Evolutionary conservation across 192 early-diverging fungal genomes (phyloP).

Genomic region (Umbelopsis vinacea): DNA sequence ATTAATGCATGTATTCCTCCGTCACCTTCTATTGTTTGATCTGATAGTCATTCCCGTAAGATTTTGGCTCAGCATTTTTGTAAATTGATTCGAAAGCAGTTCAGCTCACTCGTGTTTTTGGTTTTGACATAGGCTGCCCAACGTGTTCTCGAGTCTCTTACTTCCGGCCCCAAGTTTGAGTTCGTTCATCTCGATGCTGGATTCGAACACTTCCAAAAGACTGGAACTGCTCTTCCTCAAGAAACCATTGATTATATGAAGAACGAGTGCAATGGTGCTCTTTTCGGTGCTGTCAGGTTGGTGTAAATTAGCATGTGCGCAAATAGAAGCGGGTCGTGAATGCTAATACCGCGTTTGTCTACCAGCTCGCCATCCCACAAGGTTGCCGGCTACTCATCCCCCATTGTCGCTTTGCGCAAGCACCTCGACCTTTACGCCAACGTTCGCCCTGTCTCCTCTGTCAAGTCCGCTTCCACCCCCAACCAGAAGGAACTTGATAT

Average conservation of each 20-base stretch:
- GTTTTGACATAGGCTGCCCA: constrained; percentile 71
- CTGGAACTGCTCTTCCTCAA: constrained; percentile 89
- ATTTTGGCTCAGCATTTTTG: neutral
- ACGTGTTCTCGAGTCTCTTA: constrained; percentile 82
- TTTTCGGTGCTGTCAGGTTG: constrained; percentile 95
- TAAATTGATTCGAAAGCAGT: constrained; percentile 1
- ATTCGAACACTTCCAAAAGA: constrained; percentile 95
- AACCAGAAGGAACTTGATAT: constrained; percentile 84
- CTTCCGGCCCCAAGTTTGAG: constrained; percentile 64
- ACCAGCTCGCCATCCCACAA: constrained; percentile 93
- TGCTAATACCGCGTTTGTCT: neutral
- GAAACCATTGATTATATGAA: constrained; percentile 82
- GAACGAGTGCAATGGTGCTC: constrained; percentile 87
- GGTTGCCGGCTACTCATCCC: constrained; percentile 97
- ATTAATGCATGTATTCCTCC: neutral
- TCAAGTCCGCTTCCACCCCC: constrained; percentile 49
- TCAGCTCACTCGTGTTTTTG: neutral
- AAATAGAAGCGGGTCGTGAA: neutral
- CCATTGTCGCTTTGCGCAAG: constrained; percentile 96
- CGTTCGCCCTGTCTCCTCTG: constrained; percentile 89
- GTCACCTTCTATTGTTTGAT: neutral
- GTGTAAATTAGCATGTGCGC: neutral
- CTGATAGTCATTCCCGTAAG: constrained; percentile 33
- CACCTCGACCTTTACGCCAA: constrained; percentile 96
- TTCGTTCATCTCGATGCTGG: constrained; percentile 93